Conservation (phyloP, 2,329 filamentous ascomycete species). For the Chaetomium sp. region DNA sequence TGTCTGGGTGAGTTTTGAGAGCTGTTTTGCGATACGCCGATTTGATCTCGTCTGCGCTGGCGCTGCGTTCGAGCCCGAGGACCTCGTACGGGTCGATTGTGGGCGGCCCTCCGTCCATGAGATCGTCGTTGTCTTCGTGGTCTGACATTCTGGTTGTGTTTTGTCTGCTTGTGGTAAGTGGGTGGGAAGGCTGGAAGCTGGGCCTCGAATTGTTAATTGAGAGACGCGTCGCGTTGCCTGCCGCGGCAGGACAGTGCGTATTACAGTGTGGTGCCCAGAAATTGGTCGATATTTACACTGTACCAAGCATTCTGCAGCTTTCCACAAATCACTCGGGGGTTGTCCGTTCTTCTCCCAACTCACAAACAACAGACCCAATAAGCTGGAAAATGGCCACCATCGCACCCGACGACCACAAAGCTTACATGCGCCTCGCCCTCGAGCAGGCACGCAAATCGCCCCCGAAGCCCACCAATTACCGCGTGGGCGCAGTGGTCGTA, state of each 20-base stretch:
- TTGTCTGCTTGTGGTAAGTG: slow-evolving; percentile 5
- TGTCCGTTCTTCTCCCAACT: neutral
- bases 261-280: neutral
- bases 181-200: neutral
- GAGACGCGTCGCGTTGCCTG: neutral
- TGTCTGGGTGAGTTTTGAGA: slow-evolving; percentile 83
- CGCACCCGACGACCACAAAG: slow-evolving; percentile 37
- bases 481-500: slow-evolving; percentile 86
- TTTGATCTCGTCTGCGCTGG: slow-evolving; percentile 75
- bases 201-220: neutral
- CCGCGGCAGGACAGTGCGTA: neutral
- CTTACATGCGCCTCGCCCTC: slow-evolving; percentile 64
- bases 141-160: slow-evolving; percentile 36
- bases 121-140: slow-evolving; percentile 47
- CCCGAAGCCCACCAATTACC: slow-evolving; percentile 84
- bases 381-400: slow-evolving; percentile 19
- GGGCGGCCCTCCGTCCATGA: slow-evolving; percentile 50
- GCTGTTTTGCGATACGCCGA: slow-evolving; percentile 87
- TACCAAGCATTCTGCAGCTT: neutral
- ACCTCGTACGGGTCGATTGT: slow-evolving; percentile 71
- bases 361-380: neutral
- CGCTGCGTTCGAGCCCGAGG: slow-evolving; percentile 62
- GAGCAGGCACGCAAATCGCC: slow-evolving; percentile 71
- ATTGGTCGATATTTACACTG: neutral
- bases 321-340: too few species aligned